Conservation (phyloP, 1,284 basidiomycete species). For the Peniophora sp. region DNA sequence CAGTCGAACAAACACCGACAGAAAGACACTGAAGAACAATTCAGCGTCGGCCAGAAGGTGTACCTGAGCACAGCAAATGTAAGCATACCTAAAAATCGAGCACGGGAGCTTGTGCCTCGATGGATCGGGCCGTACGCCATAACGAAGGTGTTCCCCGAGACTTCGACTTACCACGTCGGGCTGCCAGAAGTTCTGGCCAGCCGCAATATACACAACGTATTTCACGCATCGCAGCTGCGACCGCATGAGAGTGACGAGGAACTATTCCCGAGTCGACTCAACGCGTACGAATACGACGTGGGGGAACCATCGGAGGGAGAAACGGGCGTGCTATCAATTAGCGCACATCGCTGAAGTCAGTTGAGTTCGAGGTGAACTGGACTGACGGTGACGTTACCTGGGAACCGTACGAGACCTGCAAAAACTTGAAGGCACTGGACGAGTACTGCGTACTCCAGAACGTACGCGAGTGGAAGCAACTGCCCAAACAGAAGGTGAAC, state of each 20-base stretch:
- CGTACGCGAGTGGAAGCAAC: too few species aligned
- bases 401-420: slow-evolving; percentile 14
- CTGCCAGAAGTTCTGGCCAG: slow-evolving; percentile 16
- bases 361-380: slow-evolving; percentile 26
- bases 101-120: slow-evolving; percentile 21
- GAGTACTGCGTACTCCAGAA: too few species aligned
- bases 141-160: slow-evolving; percentile 6
- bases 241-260: slow-evolving; percentile 21
- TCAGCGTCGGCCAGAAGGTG: slow-evolving; percentile 16
- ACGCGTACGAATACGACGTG: neutral
- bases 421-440: too few species aligned
- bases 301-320: neutral
- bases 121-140: slow-evolving; percentile 26
- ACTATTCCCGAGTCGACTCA: slow-evolving; percentile 17
- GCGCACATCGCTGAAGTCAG: neutral
- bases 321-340: neutral
- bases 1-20: slow-evolving; percentile 18
- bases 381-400: slow-evolving; percentile 25
- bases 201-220: slow-evolving; percentile 20
- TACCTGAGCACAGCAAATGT: slow-evolving; percentile 29
- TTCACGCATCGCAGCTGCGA: slow-evolving; percentile 21
- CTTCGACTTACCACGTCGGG: slow-evolving; percentile 18
- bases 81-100: slow-evolving; percentile 22
- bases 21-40: slow-evolving; percentile 7
- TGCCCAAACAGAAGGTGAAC: too few species aligned